Base-by-base conservation (phyloP, 345 rosid genomes). In the Alliaria petiolata region DNA sequence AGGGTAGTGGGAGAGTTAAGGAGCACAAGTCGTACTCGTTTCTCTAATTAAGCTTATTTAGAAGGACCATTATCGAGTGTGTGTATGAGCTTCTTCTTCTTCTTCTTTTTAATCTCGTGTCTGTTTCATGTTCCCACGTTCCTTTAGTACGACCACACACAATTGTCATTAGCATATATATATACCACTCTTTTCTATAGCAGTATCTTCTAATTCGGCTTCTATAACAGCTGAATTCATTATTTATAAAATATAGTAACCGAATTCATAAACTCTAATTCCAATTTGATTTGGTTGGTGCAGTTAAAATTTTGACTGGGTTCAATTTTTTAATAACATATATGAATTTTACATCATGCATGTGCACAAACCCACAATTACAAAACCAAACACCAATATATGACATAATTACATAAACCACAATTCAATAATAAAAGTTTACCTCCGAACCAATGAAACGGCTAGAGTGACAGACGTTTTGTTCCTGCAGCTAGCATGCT, bases 401-500 rank as follows among this genome's bases (percentile, higher is more conserved):
- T 25, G 16, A n/a, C n/a, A n/a, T n/a, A n/a, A n/a, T n/a, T n/a
- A n/a, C n/a, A n/a, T n/a, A n/a, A n/a, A n/a, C n/a, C 6, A 14
- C 7, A 54, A 31, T 54, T 5, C 14, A n/a, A 11, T 67, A 40
- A 30, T 8, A 53, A 11, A 19, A 9, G 9, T n/a, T 67, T 67
- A 67, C 54, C 42, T 40, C 19, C 71, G 31, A 43, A 30, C 19
- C 43, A 67, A 31, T 13, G 74, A 46, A 69, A 69, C 57, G 39
- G 58, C 47, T 6, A 69, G 66, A 46, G 47, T 34, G 47, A 69
- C 58, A 35, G 28, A 3, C 38, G 74, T 69, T 30, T 57, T 57
- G 38, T 6, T 26, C 79, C 70, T 76, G 17, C 72, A 73, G 65
- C 82, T 76, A 1, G 69, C 63, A 26, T 83, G 31, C 17, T 57